Evolutionary conservation across 129 eudicot species (phyloP).

Genomic region (Solidago caesia): DNA sequence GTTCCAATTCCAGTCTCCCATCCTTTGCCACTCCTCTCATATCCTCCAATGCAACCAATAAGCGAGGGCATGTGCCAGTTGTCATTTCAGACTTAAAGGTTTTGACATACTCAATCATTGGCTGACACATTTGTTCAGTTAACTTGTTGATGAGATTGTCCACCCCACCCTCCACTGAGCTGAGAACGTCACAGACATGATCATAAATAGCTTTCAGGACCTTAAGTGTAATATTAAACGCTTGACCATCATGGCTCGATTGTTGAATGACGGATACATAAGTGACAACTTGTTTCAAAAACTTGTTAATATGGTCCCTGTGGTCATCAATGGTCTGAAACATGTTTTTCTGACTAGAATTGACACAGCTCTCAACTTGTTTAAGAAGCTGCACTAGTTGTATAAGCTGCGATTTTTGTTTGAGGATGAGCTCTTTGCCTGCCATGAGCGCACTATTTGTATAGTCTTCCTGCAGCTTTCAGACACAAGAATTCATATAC

Average conservation of each 20-base stretch:
- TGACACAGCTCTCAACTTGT: constrained; percentile 55
- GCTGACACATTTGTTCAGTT: constrained; percentile 56
- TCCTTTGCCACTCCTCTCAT: constrained; percentile 51
- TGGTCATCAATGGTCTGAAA: constrained; percentile 48
- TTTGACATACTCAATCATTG: constrained; percentile 59
- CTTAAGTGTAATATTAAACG: constrained; percentile 39
- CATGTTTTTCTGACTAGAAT: constrained; percentile 54
- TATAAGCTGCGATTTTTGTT: constrained; percentile 53
- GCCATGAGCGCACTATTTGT: constrained; percentile 43
- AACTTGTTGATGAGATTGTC: constrained; percentile 47
- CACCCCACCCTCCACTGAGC: constrained; percentile 65
- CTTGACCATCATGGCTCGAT: constrained; percentile 37
- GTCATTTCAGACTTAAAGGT: constrained; percentile 50
- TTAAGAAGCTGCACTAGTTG: constrained; percentile 55
- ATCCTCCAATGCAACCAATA: constrained; percentile 56
- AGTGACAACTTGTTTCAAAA: constrained; percentile 44
- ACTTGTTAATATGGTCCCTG: constrained; percentile 34
- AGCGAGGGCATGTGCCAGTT: constrained; percentile 47
- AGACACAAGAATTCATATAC: constrained; percentile 19
- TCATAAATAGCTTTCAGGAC: constrained; percentile 53
- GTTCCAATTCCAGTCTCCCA: constrained; percentile 54
- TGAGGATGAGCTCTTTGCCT: constrained; percentile 57
- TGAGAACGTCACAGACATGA: constrained; percentile 42
- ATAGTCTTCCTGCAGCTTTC: constrained; percentile 50
- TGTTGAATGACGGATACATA: constrained; percentile 50